phyloP scores from a whole-genome alignment of 2,329 filamentous ascomycete species.

The Microsporum ferrugineum region DNA sequence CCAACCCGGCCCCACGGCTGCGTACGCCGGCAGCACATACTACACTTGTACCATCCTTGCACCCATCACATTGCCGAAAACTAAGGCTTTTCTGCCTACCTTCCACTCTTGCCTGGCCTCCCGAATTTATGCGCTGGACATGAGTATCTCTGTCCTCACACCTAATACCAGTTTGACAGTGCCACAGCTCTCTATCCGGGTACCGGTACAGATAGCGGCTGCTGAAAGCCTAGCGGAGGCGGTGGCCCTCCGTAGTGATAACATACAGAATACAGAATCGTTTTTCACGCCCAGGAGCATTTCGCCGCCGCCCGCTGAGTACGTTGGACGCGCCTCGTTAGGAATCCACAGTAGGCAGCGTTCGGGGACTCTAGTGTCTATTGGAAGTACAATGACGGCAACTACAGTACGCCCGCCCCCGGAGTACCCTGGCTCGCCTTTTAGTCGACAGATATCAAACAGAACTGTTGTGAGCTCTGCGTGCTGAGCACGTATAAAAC shows the following conservation, averaged over 20 bases:
- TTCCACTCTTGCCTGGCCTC: slow-evolving; percentile 59
- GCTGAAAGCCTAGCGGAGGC: slow-evolving; percentile 10
- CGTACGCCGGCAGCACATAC: slow-evolving; percentile 39
- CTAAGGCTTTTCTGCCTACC: slow-evolving; percentile 53
- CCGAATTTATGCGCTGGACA: slow-evolving; percentile 51
- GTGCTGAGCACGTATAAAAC: not conserved
- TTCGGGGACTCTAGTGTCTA: not conserved
- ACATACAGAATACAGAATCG: slow-evolving; percentile 5
- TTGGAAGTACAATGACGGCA: not conserved
- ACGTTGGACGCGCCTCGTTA: slow-evolving; percentile 2
- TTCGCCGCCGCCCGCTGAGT: slow-evolving; percentile 8
- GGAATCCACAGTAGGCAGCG: not conserved
- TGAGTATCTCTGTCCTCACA: slow-evolving; percentile 46
- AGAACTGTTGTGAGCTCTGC: not conserved
- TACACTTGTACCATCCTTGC: slow-evolving; percentile 54
- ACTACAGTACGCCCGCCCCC: not conserved
- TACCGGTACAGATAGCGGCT: slow-evolving; percentile 34
- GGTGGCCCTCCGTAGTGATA: not conserved
- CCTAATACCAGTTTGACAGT: slow-evolving; percentile 34
- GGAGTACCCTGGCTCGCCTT: not conserved
- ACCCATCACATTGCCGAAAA: slow-evolving; percentile 48
- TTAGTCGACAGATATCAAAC: not conserved
- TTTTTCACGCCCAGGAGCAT: slow-evolving; percentile 14
- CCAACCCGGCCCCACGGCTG: slow-evolving; percentile 25
- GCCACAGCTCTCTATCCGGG: slow-evolving; percentile 30